These are phyloP conservation scores for Pogostemon cablin DNA, from an alignment of 257 asterid species.

Conservation along the genomic window DNA sequence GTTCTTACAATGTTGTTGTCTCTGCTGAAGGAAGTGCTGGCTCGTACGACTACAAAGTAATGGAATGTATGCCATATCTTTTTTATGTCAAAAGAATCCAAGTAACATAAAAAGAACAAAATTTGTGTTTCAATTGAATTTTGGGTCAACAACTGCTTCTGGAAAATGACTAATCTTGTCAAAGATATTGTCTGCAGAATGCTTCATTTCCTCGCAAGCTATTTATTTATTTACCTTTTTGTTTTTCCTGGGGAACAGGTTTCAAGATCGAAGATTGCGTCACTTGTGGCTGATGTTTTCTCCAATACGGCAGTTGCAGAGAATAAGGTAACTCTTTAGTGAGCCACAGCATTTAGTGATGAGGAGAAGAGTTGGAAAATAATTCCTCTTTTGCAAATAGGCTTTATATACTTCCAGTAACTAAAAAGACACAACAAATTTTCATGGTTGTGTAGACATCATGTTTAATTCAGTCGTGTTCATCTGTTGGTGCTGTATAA, in stretches of 20 bases:
- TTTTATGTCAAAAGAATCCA: constrained; percentile 32
- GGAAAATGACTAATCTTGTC: background rate
- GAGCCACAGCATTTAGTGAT: background rate
- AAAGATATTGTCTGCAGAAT: background rate
- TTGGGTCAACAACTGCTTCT: background rate
- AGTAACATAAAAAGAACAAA: constrained; percentile 19
- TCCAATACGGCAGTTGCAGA: constrained; percentile 80
- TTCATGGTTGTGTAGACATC: background rate
- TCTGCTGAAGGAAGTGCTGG: constrained; percentile 70
- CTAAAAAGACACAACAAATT: constrained; percentile 6
- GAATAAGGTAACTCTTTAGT: constrained; percentile 62
- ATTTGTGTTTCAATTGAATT: background rate
- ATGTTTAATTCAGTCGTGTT: background rate
- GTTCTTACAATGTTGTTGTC: constrained; percentile 71
- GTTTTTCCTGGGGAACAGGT: constrained; percentile 50
- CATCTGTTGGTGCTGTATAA: background rate
- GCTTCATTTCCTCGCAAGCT: constrained; percentile 17
- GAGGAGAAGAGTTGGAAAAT: background rate
- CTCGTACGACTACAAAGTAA: constrained; percentile 88
- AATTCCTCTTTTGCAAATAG: background rate
- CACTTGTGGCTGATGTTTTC: constrained; percentile 84
- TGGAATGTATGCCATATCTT: constrained; percentile 88
- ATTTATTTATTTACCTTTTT: background rate
- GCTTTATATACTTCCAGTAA: background rate
- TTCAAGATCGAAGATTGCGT: constrained; percentile 74